Evolutionary conservation across 1,284 basidiomycete genomes (phyloP).

Genomic region (Exsudoporus floridanus): DNA sequence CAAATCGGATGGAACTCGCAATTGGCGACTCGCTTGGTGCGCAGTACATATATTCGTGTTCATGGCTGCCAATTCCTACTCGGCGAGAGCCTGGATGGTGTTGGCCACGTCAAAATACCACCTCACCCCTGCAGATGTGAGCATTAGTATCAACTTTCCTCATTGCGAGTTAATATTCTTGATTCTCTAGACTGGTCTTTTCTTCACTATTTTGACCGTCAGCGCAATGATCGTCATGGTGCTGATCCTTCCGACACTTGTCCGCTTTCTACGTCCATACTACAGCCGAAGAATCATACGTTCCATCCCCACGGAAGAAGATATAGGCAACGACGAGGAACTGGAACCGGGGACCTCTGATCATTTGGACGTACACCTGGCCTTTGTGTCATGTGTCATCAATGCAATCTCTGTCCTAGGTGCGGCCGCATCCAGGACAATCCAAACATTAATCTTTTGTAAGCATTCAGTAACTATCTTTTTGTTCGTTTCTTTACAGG

Average conservation of each 20-base stretch:
- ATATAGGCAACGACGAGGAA: not conserved
- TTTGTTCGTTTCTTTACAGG: not conserved
- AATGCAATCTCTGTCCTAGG: conserved; percentile 17
- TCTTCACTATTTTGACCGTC: conserved; percentile 14
- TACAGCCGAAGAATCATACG: conserved; percentile 8
- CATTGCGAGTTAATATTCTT: conserved; percentile 1
- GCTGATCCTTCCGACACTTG: conserved; percentile 16
- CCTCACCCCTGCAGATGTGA: conserved; percentile 27
- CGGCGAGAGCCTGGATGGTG: conserved; percentile 23
- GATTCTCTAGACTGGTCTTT: conserved; percentile 27
- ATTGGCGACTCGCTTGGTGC: conserved; percentile 35
- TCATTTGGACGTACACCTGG: conserved; percentile 33
- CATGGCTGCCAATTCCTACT: conserved; percentile 21
- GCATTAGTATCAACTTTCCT: not conserved
- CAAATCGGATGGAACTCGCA: conserved; percentile 23
- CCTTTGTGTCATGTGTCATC: conserved; percentile 23
- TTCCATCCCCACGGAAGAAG: not conserved
- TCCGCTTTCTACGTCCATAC: conserved; percentile 21
- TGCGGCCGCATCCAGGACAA: conserved; percentile 17
- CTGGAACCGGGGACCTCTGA: conserved; percentile 25
- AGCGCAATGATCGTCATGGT: conserved; percentile 17
- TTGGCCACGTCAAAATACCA: conserved; percentile 26
- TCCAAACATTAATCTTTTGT: conserved; percentile 14
- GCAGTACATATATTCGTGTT: conserved; percentile 28
- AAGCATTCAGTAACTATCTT: not conserved